Evolutionary conservation across 371 early-diverging fungal species (phyloP).

Genomic region (Mortierella sp.): DNA sequence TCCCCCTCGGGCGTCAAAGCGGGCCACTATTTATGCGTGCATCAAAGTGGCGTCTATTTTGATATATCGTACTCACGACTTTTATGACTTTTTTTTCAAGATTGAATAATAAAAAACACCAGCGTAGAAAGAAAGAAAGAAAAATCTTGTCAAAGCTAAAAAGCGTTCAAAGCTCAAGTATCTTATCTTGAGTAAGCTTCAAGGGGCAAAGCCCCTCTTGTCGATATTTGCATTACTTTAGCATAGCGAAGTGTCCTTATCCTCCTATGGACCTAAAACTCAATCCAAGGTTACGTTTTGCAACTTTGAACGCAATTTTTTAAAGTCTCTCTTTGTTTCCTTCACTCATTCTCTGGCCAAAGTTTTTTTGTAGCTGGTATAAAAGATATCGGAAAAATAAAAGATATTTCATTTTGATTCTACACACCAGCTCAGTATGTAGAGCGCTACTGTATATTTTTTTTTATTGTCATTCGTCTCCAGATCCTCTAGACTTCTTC

Average conservation of each 20-base stretch:
- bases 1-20: neutral
- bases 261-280: neutral
- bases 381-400: no score
- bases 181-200: slow-evolving; percentile 17
- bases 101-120: neutral
- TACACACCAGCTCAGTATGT: neutral
- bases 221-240: neutral
- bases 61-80: neutral
- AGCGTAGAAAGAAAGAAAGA: neutral
- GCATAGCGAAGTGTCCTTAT: neutral
- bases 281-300: slow-evolving; percentile 13
- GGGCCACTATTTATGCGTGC: neutral
- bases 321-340: neutral
- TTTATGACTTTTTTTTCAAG: neutral
- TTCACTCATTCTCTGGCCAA: neutral
- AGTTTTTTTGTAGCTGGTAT: neutral
- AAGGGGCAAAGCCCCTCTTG: slow-evolving; percentile 5
- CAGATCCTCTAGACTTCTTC: slow-evolving; percentile 42
- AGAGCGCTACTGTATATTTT: neutral
- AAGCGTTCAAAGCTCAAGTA: slow-evolving; percentile 16
- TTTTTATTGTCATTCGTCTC: slow-evolving; percentile 4
- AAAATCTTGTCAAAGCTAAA: neutral
- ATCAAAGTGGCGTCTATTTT: neutral
- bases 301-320: slow-evolving; percentile 18
- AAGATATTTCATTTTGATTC: neutral